Conservation (phyloP, 139 green algal genomes). For the Volvox africanus region DNA sequence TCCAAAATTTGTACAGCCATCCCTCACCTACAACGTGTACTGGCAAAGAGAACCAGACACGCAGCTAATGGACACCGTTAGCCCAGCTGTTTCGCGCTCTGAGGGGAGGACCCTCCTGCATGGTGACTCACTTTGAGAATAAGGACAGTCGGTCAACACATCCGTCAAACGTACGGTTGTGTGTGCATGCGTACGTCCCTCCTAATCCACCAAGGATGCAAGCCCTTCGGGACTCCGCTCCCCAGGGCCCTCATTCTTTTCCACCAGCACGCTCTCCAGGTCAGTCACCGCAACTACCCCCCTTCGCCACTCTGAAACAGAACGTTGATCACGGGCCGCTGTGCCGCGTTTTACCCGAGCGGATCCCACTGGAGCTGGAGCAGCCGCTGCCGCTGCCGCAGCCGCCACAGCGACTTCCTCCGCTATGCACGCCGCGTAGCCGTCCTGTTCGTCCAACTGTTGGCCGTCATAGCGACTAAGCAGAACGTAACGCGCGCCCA, state of each 20-base stretch:
- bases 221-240: background rate
- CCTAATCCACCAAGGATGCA: no score
- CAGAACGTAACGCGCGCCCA: constrained; percentile 29
- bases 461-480: constrained; percentile 2
- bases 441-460: background rate
- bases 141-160: no score
- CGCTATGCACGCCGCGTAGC: background rate
- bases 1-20: no score
- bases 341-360: background rate
- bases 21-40: no score
- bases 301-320: background rate
- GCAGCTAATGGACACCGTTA: no score
- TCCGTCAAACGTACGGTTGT: no score
- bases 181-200: no score
- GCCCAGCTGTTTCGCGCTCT: no score
- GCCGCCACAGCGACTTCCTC: background rate
- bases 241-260: constrained; percentile 37
- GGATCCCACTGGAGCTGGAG: no score
- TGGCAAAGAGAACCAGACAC: no score
- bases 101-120: no score
- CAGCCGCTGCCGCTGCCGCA: background rate
- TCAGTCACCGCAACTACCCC: constrained; percentile 10
- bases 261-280: constrained; percentile 1
- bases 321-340: background rate
- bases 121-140: no score